Conservation (phyloP, 2,329 filamentous ascomycete species). For the Scedosporium apiospermum region DNA sequence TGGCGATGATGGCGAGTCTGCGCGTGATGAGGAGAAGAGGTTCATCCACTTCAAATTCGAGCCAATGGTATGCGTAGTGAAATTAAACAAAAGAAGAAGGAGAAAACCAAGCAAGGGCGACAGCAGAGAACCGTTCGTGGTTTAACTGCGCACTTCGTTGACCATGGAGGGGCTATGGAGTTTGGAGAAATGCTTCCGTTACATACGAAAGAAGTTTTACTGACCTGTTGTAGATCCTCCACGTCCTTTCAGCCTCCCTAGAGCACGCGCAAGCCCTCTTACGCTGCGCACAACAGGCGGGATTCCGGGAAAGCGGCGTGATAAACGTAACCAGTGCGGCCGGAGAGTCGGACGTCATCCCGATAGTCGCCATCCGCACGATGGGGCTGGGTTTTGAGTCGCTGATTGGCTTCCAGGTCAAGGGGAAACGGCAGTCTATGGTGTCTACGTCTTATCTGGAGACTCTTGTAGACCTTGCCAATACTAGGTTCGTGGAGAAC, state of each 20-base stretch:
- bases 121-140: neutral
- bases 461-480: constrained; percentile 59
- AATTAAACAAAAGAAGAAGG: neutral
- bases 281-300: constrained; percentile 65
- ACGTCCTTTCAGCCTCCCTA: constrained; percentile 70
- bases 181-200: neutral
- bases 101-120: neutral
- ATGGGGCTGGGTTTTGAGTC: constrained; percentile 76
- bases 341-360: constrained; percentile 24
- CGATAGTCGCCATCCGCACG: constrained; percentile 75
- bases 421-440: constrained; percentile 31
- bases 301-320: constrained; percentile 85
- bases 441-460: constrained; percentile 60
- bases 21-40: constrained; percentile 25
- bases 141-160: neutral
- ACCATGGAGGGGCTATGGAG: neutral
- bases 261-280: constrained; percentile 67
- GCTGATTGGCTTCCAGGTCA: constrained; percentile 53
- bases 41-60: constrained; percentile 86
- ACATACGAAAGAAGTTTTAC: constrained; percentile 4
- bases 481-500: constrained; percentile 66
- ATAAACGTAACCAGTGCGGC: constrained; percentile 39
- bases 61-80: constrained; percentile 62
- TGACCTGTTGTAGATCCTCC: constrained; percentile 60
- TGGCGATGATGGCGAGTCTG: constrained; percentile 19